These are phyloP conservation scores for Alternaria arbusti DNA, from an alignment of 2,329 filamentous ascomycete species.

Conservation along the genomic window DNA sequence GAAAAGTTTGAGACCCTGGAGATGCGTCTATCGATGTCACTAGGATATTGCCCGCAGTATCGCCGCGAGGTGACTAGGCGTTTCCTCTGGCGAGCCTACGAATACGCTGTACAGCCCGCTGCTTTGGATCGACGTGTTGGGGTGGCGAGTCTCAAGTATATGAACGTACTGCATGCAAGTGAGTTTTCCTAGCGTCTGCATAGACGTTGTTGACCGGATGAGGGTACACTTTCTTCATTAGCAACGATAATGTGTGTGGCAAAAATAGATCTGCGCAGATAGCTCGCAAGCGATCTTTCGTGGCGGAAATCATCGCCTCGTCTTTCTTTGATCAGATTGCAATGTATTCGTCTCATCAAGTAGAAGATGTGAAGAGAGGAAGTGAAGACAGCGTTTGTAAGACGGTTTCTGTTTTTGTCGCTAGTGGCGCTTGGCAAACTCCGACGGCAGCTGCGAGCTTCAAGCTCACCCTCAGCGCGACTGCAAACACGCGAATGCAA, in stretches of 20 bases:
- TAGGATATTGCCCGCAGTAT: neutral
- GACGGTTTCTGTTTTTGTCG: constrained; percentile 6
- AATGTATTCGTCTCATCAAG: neutral
- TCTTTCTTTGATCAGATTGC: neutral
- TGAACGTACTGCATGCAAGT: neutral
- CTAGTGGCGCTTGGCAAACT: constrained; percentile 18
- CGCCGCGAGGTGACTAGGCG: constrained; percentile 1
- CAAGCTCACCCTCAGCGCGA: constrained; percentile 9
- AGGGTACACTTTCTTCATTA: neutral
- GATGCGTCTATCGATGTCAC: neutral
- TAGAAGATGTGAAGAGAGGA: neutral
- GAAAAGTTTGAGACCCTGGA: constrained; percentile 2
- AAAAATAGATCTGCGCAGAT: neutral
- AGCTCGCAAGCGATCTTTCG: neutral
- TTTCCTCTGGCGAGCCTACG: neutral
- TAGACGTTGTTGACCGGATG: neutral
- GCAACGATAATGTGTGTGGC: neutral
- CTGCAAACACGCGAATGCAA: constrained; percentile 13
- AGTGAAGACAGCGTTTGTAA: neutral
- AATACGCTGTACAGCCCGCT: neutral
- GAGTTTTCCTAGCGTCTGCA: neutral
- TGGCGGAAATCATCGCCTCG: neutral
- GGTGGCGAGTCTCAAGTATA: neutral
- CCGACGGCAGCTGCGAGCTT: constrained; percentile 7
- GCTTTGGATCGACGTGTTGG: neutral